Base-by-base conservation (phyloP, 2,329 filamentous ascomycete species). In the Grosmannia penicillata region DNA sequence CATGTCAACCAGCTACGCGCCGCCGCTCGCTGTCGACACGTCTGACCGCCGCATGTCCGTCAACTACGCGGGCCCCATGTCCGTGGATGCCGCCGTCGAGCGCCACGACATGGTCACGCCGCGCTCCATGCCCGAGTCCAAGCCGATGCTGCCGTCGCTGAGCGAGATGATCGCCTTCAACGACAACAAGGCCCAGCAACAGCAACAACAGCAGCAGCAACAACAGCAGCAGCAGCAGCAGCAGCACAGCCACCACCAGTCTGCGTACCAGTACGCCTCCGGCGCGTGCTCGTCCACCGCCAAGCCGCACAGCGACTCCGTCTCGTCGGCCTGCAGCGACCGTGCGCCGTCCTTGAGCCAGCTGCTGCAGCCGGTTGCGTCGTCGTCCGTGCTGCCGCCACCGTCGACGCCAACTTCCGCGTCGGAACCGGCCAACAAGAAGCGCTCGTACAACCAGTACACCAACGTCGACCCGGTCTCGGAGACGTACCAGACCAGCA, bases 401-500 rank as follows among this genome's bases (percentile, higher is more conserved):
- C 31, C 32, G 6, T n/a, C 35, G 18, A 13, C 34, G 17, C 14
- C 36, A 11, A 15, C 21, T 6, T 25, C 43, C 9, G 5, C 22
- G 4, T 17, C 31, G 9, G 4, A 17, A 17, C 13, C 17, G 3
- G 5, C 28, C 10, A 35, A 38, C 23, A 46, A 47, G 39, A 48
- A 47, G 39, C 46, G 46, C 17, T 42, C 41, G 6, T 48, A 39
- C 14, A 38, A 36, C n/a, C 36, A 46, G 38, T 48, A 46, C 45
- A 40, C 34, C 39, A 43, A 43, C 39, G 8, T 44, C 23, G 42
- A 46, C 15, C 5, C 32, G 17, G 26, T 14, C 3, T 11, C 26
- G 3, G 45, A 46, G 13, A 37, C 37, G 1, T 43, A 45, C 24
- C 38, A 34, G 4, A 19, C 33, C 14, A 29, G 11, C 18, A 29